These are phyloP conservation scores for Sphagnum tenellum DNA, from an alignment of 225 moss, liverwort and hornwort species.

Conservation along the genomic window DNA sequence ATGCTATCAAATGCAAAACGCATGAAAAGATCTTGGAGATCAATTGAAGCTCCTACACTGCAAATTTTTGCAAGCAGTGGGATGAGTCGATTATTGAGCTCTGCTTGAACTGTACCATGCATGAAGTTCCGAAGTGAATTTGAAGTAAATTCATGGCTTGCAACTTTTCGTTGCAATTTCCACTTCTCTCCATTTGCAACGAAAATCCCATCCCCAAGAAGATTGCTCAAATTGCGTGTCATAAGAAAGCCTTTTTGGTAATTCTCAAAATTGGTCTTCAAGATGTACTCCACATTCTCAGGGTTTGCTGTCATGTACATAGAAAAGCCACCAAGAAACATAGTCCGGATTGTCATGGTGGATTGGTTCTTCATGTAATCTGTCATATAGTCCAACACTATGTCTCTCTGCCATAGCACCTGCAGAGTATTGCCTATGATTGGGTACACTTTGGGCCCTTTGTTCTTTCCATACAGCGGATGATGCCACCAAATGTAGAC, in stretches of 20 bases:
- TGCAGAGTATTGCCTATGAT: constrained; percentile 2
- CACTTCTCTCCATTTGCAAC: constrained; percentile 29
- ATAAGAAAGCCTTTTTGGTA: constrained; percentile 16
- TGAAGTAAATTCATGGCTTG: constrained; percentile 29
- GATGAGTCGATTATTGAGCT: constrained; percentile 10
- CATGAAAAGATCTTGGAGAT: constrained; percentile 18
- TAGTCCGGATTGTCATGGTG: constrained; percentile 12
- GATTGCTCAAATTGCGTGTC: constrained; percentile 3
- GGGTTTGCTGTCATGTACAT: constrained; percentile 21
- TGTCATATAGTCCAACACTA: constrained; percentile 9
- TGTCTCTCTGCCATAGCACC: constrained; percentile 8
- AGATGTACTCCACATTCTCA: constrained; percentile 28
- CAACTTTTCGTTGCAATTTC: constrained; percentile 35
- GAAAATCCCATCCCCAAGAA: constrained; percentile 43
- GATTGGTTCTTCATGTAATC: constrained; percentile 4
- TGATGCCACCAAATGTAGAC: constrained; percentile 12
- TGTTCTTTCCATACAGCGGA: constrained; percentile 16
- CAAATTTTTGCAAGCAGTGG: constrained; percentile 14
- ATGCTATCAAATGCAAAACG: constrained; percentile 27
- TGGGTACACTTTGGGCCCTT: constrained; percentile 9
- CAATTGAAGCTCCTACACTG: background rate
- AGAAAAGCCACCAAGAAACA: constrained; percentile 3
- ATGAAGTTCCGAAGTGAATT: constrained; percentile 17
- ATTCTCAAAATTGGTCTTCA: constrained; percentile 33
- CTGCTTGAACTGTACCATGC: constrained; percentile 11